phyloP scores from a whole-genome alignment of 768 basidiomycete species.

The Boletus vermiculosoides region DNA sequence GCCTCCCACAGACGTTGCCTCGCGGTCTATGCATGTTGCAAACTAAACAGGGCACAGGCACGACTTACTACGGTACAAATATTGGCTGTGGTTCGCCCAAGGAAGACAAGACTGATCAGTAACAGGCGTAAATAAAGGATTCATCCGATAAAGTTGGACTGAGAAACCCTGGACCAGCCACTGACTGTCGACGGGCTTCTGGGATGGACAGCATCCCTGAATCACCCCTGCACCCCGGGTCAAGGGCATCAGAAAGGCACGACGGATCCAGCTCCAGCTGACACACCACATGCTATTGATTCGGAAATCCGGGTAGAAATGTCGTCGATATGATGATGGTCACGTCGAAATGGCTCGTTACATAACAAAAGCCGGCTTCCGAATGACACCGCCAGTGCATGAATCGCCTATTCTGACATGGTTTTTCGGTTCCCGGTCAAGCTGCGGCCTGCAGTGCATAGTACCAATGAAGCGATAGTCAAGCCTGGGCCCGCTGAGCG shows the following conservation, averaged over 20 bases:
- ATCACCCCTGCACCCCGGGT: conserved; percentile 6
- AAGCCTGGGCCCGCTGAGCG: too few species aligned
- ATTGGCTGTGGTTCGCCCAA: not conserved
- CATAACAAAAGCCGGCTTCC: not conserved
- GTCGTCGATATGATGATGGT: not conserved
- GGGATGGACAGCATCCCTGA: not conserved
- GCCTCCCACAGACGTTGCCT: conserved; percentile 5
- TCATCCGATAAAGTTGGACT: not conserved
- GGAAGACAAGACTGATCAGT: not conserved
- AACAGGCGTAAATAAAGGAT: too few species aligned
- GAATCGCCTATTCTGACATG: not conserved
- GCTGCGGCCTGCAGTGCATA: too few species aligned
- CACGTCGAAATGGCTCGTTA: too few species aligned
- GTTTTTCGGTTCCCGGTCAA: not conserved
- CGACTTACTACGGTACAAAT: not conserved
- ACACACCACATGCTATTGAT: not conserved
- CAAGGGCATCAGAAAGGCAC: conserved; percentile 2
- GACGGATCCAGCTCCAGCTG: not conserved
- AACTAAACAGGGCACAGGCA: conserved; percentile 1
- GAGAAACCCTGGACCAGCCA: not conserved
- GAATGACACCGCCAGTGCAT: not conserved
- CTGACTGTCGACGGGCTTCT: not conserved
- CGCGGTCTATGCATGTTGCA: conserved; percentile 11
- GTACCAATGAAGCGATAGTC: too few species aligned
- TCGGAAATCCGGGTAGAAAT: not conserved